Conservation (phyloP, 495 filamentous ascomycete species). For the Aspergillus sclerotiicarbonarius region DNA sequence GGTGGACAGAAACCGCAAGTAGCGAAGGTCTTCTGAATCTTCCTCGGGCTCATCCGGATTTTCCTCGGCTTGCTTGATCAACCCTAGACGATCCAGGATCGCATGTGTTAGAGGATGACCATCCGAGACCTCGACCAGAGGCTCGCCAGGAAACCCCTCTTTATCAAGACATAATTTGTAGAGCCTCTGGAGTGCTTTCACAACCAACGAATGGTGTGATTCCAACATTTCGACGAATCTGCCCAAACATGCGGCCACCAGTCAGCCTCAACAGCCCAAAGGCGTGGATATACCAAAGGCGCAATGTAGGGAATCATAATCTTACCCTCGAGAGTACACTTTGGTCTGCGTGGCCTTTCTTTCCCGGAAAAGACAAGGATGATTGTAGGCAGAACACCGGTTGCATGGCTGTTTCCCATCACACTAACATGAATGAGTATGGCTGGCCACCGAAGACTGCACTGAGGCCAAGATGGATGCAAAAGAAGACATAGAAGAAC, state of each 20-base stretch:
- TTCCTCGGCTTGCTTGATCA: slow-evolving; percentile 51
- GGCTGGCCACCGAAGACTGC: not conserved
- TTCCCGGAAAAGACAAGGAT: slow-evolving; percentile 48
- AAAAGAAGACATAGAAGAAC: not conserved
- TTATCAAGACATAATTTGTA: slow-evolving; percentile 46
- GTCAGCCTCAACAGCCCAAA: slow-evolving; percentile 2
- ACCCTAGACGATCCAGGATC: slow-evolving; percentile 45
- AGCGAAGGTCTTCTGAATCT: slow-evolving; percentile 39
- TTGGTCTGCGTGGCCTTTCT: slow-evolving; percentile 49
- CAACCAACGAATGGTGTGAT: slow-evolving; percentile 44
- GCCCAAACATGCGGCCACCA: not conserved
- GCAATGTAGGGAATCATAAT: not conserved
- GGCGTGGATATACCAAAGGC: not conserved
- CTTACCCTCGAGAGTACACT: slow-evolving; percentile 48
- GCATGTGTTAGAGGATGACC: slow-evolving; percentile 46
- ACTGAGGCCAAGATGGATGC: not conserved
- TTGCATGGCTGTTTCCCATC: slow-evolving; percentile 51
- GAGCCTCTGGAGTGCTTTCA: slow-evolving; percentile 45
- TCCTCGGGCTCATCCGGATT: slow-evolving; percentile 38
- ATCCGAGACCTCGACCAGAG: slow-evolving; percentile 40
- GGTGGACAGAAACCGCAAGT: slow-evolving; percentile 38
- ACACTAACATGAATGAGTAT: slow-evolving; percentile 32
- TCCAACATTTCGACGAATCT: slow-evolving; percentile 52
- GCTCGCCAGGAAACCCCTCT: slow-evolving; percentile 47
- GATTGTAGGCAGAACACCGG: slow-evolving; percentile 48